A percentile compares a stretch with the other conserved stretches of the same genome.
phyloP scores from a whole-genome alignment of 371 early-diverging fungal species.

The Nosema muscidifuracis region DNA sequence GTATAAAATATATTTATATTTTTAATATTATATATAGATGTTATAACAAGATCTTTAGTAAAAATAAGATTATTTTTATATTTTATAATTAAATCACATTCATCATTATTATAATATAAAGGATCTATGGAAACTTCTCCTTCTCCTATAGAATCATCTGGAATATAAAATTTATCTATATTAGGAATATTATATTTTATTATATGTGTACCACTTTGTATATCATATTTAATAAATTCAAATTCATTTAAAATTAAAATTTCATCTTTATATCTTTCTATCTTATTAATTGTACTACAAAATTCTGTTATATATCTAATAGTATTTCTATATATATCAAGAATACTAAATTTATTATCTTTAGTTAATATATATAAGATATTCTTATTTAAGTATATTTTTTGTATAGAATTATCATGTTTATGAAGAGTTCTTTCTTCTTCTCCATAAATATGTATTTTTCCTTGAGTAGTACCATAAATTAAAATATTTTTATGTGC shows the following conservation, averaged over 20 bases:
- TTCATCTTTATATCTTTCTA: neutral
- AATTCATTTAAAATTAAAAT: constrained; percentile 5
- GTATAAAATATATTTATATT: neutral
- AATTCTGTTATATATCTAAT: neutral
- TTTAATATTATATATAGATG: neutral
- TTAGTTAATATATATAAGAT: neutral
- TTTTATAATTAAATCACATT: neutral
- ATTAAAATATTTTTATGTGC: neutral
- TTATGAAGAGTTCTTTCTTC: neutral
- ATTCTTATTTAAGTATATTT: neutral
- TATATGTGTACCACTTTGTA: neutral
- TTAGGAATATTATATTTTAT: neutral
- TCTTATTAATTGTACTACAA: neutral
- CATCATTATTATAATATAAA: neutral
- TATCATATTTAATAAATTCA: constrained; percentile 12
- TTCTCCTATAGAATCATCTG: neutral
- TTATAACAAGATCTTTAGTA: neutral
- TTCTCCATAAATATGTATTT: neutral
- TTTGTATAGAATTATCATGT: neutral
- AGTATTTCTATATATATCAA: neutral
- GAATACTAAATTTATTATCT: constrained; percentile 3
- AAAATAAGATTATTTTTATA: neutral
- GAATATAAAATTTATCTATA: neutral
- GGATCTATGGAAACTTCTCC: neutral
- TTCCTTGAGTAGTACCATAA: neutral